Base-by-base conservation (phyloP, 306 rosid species). In the Rubus idaeus region DNA sequence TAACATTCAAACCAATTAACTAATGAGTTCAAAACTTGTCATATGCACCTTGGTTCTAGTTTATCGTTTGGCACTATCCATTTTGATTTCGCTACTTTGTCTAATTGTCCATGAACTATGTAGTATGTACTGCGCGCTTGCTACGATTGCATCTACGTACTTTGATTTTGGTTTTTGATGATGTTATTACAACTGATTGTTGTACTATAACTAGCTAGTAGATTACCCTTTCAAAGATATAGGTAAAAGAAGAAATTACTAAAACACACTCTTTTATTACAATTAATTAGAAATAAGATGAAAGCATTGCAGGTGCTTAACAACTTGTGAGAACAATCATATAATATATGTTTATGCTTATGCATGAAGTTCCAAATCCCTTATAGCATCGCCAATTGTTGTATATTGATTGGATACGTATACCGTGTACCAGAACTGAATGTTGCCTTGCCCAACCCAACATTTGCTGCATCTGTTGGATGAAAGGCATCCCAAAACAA, bases 401-500 rank as follows among this genome's bases (percentile, higher is more conserved):
- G 96, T 64, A 95, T 89, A 60, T 88, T 95, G 8, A 95, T 88
- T 52, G 98, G 98, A 79, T 81, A 84, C 21, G 96, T 78, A 79
- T 88, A 95, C 40, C 55, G 58, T 45, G 87, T 8, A 56, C 73
- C 77, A 69, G 92, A 83, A 58, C 23, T 78, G 74, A 81, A 90
- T 2, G 93, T 50, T 18, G 85, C 80, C 80, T 82, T 86, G 23
- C 93, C 97, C 8, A 90, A 57, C 13, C 84, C 58, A 35, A 86
- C 78, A 76, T 95, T 95, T 20, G 97, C 97, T 45, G 51, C 9
- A 58, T 92, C 97, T 6, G 97, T 92, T 3, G 97, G 97, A 82
- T 95, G 97, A 69, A 95, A 95, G 13, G 99, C 92, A 79, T 90
- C 99, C 99, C 96, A 95, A 57, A 90, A 95, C 78, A 92, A 79